Evolutionary conservation across 1,139 yeast genomes (phyloP).

Genomic region (Suhomyces choctaworum): DNA sequence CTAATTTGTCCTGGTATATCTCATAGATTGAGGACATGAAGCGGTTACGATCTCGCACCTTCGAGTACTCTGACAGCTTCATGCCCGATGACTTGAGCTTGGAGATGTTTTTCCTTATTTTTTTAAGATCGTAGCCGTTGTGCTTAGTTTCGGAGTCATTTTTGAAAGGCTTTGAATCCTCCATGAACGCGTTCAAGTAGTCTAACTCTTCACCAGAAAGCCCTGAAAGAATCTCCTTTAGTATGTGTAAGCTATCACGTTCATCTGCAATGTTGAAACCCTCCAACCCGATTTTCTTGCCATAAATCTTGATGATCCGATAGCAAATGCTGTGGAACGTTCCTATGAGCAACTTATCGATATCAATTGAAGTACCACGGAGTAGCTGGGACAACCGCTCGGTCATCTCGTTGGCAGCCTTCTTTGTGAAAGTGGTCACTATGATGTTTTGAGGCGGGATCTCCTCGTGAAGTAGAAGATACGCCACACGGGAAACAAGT

Average conservation of each 20-base stretch:
- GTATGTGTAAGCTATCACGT: slow-evolving; percentile 54
- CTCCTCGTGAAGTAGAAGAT: slow-evolving; percentile 52
- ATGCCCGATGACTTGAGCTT: slow-evolving; percentile 52
- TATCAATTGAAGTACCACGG: slow-evolving; percentile 33
- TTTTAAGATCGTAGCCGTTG: slow-evolving; percentile 38
- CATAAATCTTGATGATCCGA: slow-evolving; percentile 57
- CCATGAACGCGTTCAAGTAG: slow-evolving; percentile 20
- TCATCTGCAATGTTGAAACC: slow-evolving; percentile 66
- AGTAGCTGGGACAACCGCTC: slow-evolving; percentile 54
- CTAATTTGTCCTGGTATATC: slow-evolving; percentile 53
- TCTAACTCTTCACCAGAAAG: slow-evolving; percentile 34
- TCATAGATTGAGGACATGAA: slow-evolving; percentile 41
- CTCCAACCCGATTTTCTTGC: slow-evolving; percentile 49
- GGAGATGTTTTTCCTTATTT: slow-evolving; percentile 49
- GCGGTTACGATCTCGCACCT: slow-evolving; percentile 13
- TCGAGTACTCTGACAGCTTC: slow-evolving; percentile 36
- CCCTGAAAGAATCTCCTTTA: slow-evolving; percentile 44
- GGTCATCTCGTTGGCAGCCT: slow-evolving; percentile 83
- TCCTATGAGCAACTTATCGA: slow-evolving; percentile 61
- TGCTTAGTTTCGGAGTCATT: slow-evolving; percentile 18
- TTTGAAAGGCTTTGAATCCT: slow-evolving; percentile 16
- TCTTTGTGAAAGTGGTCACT: slow-evolving; percentile 88
- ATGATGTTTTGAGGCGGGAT: slow-evolving; percentile 62
- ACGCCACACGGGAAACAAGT: slow-evolving; percentile 74
- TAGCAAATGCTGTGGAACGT: slow-evolving; percentile 85